Base-by-base conservation (phyloP, 176 grass and related monocot species). In the Ensete ventricosum region DNA sequence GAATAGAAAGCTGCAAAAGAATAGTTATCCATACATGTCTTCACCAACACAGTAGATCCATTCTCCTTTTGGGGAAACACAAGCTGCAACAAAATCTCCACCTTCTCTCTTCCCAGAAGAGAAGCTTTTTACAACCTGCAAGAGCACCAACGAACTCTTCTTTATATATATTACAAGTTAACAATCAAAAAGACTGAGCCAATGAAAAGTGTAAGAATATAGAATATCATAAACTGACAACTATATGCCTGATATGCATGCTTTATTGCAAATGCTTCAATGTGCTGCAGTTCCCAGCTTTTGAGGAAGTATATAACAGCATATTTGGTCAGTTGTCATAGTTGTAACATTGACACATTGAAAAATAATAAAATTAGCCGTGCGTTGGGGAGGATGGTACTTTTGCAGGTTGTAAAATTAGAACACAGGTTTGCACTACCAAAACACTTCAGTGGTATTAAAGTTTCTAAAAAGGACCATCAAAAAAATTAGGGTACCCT, bases 11-110 rank as follows among this genome's bases (percentile, higher is more conserved):
- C 1, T 6, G 4, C 51, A 59, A 52, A 77, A 62, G 69, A 9
- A 72, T 21, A 76, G 76, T 69, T 78, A 34, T 7, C 14, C 88
- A 89, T 88, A 99, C 96, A 91, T 91, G 81, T 99, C 96, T 94
- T 99, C 96, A 79, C 96, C 91, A 71, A 99, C 85, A 81, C 91
- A 95, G 74, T 95, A 99, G 76, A 94, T 91, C 96, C 96, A 99
- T 55, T 99, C 91, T 81, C 96, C 96, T 89, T 99, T 99, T 52
- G 96, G 90, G 11, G 96, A 95, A 84, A 99, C 67, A 55, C 86
- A 91, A 69, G 91, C 91, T 66, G 88, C 96, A 83, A 91, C 84
- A 85, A 95, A 99, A 84, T 99, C 88, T 79, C 96, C 96, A 11
- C 96, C 91, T 86, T 91, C 91, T 79, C 79, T 78, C 66, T 99